Evolutionary conservation across 2,329 filamentous ascomycete genomes (phyloP), one percentile per base, ranked within the genome.

Genomic region (Neonectria coccinea): DNA sequence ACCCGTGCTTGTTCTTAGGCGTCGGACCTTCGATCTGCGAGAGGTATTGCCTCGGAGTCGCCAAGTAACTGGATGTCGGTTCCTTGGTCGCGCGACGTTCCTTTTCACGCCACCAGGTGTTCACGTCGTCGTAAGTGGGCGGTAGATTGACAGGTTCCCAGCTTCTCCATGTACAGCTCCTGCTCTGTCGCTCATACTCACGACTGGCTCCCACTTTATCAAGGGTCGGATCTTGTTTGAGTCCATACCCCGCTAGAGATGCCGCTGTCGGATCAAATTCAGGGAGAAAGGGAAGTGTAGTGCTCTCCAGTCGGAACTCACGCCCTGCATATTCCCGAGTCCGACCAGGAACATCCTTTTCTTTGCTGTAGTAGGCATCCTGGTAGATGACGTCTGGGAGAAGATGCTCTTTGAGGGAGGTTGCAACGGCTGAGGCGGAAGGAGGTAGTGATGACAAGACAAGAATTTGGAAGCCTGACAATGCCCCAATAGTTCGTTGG

Each of bases 1-100:
- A 95, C 0, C 91, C 93, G 75, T 95, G 85, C 65, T 88, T 90
- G 72, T 93, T 92, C 75, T 86, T 91, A 56, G 95, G 94, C 0
- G 95, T 97, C 0, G 94, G 89, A 0, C 92, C 93, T 55, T 97
- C 92, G 58, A 98, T 95, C 75, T 98, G 94, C 1, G 94, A 97
- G 6, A 94, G 77, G 70, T 81, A 82, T 65, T 79, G 80, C 71
- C 67, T 74, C 11, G 67, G 71, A 10, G 67, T 74, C 5, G 63
- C 45, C 77, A 74, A 69, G 22, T 42, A 14, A 68, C 67, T 54
- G 59, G 64, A 57, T 31, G 36, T 61, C 18, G 62, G 42, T 5
- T 55, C 47, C 25, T 59, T 36, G 8, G 58, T 56, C 8, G 41
- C 54, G 33, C 62, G 56, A 20, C 65, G 56, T 47, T 68, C 62